phyloP scores from a whole-genome alignment of 352 stramenopile genomes.

The Phytophthora pseudosyringae region DNA sequence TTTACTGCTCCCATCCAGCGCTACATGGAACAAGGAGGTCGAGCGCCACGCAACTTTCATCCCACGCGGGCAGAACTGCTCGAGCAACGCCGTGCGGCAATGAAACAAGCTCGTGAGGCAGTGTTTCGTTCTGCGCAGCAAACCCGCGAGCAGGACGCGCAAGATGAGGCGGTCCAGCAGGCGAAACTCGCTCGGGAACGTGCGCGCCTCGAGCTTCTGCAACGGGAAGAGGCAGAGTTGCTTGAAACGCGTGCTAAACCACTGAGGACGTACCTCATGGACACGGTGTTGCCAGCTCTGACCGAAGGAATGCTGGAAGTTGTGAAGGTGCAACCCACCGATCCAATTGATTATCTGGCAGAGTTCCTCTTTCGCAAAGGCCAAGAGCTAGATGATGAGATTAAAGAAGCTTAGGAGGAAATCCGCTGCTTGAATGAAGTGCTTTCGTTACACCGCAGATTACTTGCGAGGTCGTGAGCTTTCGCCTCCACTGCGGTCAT shows the following conservation, averaged over 20 bases:
- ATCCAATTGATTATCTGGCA: constrained; percentile 90
- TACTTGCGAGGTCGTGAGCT: constrained; percentile 19
- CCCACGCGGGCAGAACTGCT: constrained; percentile 74
- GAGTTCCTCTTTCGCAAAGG: constrained; percentile 89
- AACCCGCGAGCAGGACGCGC: constrained; percentile 57
- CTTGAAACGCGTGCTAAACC: constrained; percentile 83
- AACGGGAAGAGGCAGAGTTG: constrained; percentile 82
- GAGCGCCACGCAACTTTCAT: constrained; percentile 82
- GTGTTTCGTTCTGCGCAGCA: constrained; percentile 42
- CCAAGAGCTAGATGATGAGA: constrained; percentile 54
- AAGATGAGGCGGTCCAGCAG: constrained; percentile 52
- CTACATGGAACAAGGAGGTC: constrained; percentile 81
- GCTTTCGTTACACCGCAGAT: constrained; percentile 15
- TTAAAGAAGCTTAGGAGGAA: constrained; percentile 37
- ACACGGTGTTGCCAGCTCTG: constrained; percentile 83
- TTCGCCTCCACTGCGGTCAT: constrained; percentile 24
- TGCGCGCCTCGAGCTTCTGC: constrained; percentile 70
- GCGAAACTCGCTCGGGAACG: constrained; percentile 60
- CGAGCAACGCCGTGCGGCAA: constrained; percentile 48
- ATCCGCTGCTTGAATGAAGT: constrained; percentile 7
- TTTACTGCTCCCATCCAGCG: constrained; percentile 60
- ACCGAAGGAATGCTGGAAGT: constrained; percentile 89
- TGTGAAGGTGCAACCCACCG: constrained; percentile 84
- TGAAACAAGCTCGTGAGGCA: constrained; percentile 56
- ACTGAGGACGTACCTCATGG: constrained; percentile 82